phyloP scores from a whole-genome alignment of 2,329 filamentous ascomycete species.

The Periconia macrospinosa region DNA sequence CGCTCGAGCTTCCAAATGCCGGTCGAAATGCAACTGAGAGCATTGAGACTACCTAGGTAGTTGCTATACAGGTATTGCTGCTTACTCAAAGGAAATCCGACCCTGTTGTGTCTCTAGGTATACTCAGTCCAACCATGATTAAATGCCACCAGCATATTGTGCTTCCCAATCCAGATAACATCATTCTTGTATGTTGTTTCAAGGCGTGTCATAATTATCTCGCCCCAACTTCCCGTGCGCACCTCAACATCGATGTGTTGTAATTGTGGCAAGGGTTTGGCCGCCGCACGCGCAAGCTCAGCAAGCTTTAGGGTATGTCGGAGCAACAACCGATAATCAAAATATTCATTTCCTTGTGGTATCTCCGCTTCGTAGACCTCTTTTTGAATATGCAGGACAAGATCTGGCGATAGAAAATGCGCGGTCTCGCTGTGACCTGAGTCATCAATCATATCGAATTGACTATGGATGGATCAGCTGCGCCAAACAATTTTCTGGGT shows the following conservation, averaged over 20 bases:
- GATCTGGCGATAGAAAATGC: slow-evolving; percentile 9
- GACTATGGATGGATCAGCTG: no score
- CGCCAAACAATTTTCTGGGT: no score
- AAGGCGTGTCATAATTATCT: not conserved
- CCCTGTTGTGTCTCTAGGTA: no score
- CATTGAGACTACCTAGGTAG: no score
- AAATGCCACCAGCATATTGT: no score
- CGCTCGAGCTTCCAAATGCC: no score
- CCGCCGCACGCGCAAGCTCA: slow-evolving; percentile 6
- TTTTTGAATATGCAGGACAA: not conserved
- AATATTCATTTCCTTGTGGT: slow-evolving; percentile 1
- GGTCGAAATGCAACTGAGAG: no score
- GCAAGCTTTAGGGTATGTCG: slow-evolving; percentile 7
- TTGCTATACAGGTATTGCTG: no score
- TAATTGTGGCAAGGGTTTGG: slow-evolving; percentile 3
- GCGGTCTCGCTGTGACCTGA: not conserved
- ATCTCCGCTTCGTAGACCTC: not conserved
- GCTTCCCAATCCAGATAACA: slow-evolving; percentile 2
- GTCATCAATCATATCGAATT: not conserved
- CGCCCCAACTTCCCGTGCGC: slow-evolving; percentile 2
- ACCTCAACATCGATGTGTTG: slow-evolving; percentile 10
- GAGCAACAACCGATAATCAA: no score
- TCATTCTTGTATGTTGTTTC: slow-evolving; percentile 6
- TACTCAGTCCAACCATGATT: no score
- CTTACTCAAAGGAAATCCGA: no score